These are phyloP conservation scores for Talaromyces sp. DNA, from an alignment of 2,329 filamentous ascomycete species.

Conservation along the genomic window DNA sequence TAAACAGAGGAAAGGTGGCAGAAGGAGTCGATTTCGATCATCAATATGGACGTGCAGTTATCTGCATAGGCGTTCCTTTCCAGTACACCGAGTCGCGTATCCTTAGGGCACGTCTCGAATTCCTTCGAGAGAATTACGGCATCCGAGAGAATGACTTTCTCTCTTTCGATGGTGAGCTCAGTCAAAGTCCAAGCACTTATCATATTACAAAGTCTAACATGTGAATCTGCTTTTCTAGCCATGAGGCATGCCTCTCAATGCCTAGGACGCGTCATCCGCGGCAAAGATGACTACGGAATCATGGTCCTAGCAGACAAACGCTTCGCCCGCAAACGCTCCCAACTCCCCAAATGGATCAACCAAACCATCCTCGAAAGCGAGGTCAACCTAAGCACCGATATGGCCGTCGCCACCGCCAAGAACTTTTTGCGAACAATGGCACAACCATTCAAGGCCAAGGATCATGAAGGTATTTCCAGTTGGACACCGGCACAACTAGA, in stretches of 20 bases:
- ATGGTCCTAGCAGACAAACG: conserved; percentile 96
- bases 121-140: conserved; percentile 92
- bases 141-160: conserved; percentile 97
- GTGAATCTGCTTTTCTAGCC: conserved; percentile 43
- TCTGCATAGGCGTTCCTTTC: conserved; percentile 96
- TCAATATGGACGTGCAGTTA: conserved; percentile 90
- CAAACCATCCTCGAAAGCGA: conserved; percentile 81
- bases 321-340: conserved; percentile 84
- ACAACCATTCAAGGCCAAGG: conserved; percentile 74
- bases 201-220: neutral
- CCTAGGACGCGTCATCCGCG: conserved; percentile 85
- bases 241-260: conserved; percentile 99
- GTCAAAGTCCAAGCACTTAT: neutral
- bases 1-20: conserved; percentile 77
- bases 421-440: conserved; percentile 89
- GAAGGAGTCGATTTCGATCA: conserved; percentile 99
- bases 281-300: conserved; percentile 99
- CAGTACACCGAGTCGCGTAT: conserved; percentile 98
- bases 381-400: conserved; percentile 88
- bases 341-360: conserved; percentile 95
- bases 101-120: conserved; percentile 89
- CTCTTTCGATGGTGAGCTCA: conserved; percentile 68
- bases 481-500: conserved; percentile 81
- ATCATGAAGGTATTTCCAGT: conserved; percentile 89
- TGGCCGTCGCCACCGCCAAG: conserved; percentile 85